Evolutionary conservation across 2,329 filamentous ascomycete genomes (phyloP).

Genomic region (Pseudogymnoascus sp.): DNA sequence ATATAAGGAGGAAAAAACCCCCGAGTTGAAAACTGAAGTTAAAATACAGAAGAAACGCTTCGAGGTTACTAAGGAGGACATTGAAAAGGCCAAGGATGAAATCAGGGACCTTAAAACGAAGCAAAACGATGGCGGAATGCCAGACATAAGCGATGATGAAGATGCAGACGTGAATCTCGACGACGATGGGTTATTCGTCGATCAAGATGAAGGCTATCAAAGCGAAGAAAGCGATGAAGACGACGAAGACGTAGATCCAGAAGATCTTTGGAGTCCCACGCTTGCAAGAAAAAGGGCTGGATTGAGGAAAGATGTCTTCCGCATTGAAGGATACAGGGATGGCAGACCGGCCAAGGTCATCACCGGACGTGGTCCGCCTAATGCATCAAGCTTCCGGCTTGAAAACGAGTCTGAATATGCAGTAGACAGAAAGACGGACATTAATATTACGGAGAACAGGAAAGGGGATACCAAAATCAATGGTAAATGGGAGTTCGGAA

Average conservation of each 20-base stretch:
- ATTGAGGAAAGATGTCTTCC: not conserved
- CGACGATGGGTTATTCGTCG: not conserved
- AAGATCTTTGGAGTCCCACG: not conserved
- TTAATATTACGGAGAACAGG: not conserved
- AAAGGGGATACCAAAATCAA: not conserved
- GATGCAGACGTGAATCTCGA: not conserved
- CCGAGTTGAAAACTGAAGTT: not conserved
- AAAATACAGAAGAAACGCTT: not conserved
- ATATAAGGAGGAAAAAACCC: not conserved
- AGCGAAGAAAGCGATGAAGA: not conserved
- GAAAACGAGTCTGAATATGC: not conserved
- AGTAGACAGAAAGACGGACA: not conserved
- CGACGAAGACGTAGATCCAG: not conserved
- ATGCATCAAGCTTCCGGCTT: not conserved
- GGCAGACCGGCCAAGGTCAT: not conserved
- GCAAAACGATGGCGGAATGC: not conserved
- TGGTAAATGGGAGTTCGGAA: not conserved
- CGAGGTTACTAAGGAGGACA: not conserved
- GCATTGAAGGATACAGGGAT: not conserved
- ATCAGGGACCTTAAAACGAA: not conserved
- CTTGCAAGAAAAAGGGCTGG: not conserved
- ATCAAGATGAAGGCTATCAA: not conserved
- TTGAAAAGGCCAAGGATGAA: not conserved
- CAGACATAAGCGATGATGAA: not conserved
- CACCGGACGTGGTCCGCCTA: not conserved